Base-by-base conservation (phyloP, 208 protist species). In the Acanthamoeba culbertsoni region DNA sequence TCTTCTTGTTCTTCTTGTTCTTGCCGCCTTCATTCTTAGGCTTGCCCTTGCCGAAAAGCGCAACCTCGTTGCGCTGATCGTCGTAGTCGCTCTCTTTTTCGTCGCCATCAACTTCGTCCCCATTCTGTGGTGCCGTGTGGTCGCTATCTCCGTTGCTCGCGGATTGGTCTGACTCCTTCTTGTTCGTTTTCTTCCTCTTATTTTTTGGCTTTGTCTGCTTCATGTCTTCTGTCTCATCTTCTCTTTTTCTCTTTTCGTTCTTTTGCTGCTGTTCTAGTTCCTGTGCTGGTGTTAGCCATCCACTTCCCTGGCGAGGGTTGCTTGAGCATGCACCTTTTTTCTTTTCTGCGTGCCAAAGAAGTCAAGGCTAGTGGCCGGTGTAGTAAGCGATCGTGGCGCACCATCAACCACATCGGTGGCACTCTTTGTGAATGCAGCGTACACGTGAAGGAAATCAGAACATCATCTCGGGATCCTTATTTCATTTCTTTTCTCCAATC, bases 1-100 rank as follows among this genome's bases (percentile, higher is more conserved):
- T 35, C 71, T 82, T 82, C 48, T 86, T 51, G 28, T 86, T 51
- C 26, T 86, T 86, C 20, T 57, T 86, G 40, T 14, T 86, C 23
- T 18, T 33, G 75, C 23, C 33, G 42, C 20, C 35, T 5, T 1
- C 2, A 28, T 57, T 57, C 75, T 86, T 59, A 35, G 26, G 12
- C 4, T 42, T 35, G 65, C 65, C 43, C 65, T 75, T 75, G 65
- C 65, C 33, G 65, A 75, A 75, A 28, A 75, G 33, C 6, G 45
- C 45, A 26, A 59, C 35, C 31, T 86, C 12, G 45, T 57, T 57
- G 18, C 28, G 75, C 31, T 86, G 28, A 8, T 86, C 75, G 18
- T 86, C 75, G 12, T 84, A 12, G 35, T 84, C 0, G 10, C 18
- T 1, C 43, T 84, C 16, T 40, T 37, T 18, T 35, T 82, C 16